Percentiles rank a stretch among this genome's conserved stretches.
These are phyloP conservation scores for Raphanus hybrid DNA, from an alignment of 441 rosid species.

Conservation along the genomic window DNA sequence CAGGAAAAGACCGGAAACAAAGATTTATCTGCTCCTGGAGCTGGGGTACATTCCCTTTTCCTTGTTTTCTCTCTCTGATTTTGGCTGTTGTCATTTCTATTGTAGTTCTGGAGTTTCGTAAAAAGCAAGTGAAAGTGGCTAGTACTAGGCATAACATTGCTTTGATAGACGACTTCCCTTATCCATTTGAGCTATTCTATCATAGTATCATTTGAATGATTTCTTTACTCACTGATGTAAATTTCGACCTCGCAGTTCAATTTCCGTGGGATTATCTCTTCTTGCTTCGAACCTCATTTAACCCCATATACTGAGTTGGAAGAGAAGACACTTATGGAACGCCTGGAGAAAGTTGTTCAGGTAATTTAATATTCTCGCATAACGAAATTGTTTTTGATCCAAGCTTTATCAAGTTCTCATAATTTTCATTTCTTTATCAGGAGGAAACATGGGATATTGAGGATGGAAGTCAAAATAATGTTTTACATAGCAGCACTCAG, in stretches of 20 bases:
- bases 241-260: constrained; percentile 74
- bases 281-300: constrained; percentile 99
- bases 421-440: constrained; percentile 45
- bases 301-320: constrained; percentile 88
- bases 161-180: constrained; percentile 18
- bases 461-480: constrained; percentile 96
- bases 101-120: constrained; percentile 15
- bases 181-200: constrained; percentile 24
- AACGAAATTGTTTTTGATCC: constrained; percentile 29
- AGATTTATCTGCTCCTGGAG: constrained; percentile 90
- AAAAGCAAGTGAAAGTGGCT: constrained; percentile 20
- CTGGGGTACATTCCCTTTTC: constrained; percentile 72
- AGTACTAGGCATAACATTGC: constrained; percentile 23
- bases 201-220: constrained; percentile 9
- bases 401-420: constrained; percentile 38
- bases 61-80: constrained; percentile 25
- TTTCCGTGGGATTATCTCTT: constrained; percentile 96
- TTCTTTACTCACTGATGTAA: constrained; percentile 17
- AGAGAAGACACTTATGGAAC: constrained; percentile 98
- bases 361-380: constrained; percentile 47
- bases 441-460: constrained; percentile 99
- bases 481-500: constrained; percentile 96
- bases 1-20: constrained; percentile 82
- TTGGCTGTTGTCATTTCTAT: constrained; percentile 23
- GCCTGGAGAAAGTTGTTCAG: constrained; percentile 96